A percentile compares a stretch with the other conserved stretches of the same genome.
These are phyloP conservation scores for Mallotus japonicus DNA, from an alignment of 441 rosid genomes.

Conservation along the genomic window DNA sequence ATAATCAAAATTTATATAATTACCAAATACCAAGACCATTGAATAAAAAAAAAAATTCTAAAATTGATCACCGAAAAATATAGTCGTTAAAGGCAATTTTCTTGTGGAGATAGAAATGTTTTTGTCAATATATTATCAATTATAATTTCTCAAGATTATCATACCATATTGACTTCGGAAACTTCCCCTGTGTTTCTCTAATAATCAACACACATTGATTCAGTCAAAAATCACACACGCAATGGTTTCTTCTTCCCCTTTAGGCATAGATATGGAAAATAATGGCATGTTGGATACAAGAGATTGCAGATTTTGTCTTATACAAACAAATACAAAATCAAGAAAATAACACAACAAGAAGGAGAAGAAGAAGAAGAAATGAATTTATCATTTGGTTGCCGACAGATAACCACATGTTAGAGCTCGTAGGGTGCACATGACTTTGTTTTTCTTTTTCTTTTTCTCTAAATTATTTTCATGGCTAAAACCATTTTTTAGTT, in stretches of 20 bases:
- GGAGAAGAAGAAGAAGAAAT: neutral
- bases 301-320: neutral
- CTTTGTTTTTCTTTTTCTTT: neutral
- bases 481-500: too few relatives aligned
- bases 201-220: neutral
- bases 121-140: too few relatives aligned
- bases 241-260: neutral
- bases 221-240: neutral
- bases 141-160: neutral
- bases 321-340: neutral
- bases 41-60: too few relatives aligned
- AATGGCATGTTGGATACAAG: neutral
- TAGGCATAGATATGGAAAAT: neutral
- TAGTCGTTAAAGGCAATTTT: too few relatives aligned
- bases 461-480: too few relatives aligned
- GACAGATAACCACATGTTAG: conserved; percentile 17
- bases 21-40: too few relatives aligned
- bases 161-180: neutral
- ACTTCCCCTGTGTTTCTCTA: neutral
- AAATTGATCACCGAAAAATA: too few relatives aligned
- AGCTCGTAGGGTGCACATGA: conserved; percentile 29
- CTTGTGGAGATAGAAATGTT: too few relatives aligned
- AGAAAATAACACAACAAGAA: neutral
- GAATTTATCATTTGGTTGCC: conserved; percentile 5
- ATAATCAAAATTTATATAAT: too few relatives aligned